Evolutionary conservation across 345 rosid genomes (phyloP), one percentile per base, ranked within the genome.

Genomic region (Cochlearia excelsa): DNA sequence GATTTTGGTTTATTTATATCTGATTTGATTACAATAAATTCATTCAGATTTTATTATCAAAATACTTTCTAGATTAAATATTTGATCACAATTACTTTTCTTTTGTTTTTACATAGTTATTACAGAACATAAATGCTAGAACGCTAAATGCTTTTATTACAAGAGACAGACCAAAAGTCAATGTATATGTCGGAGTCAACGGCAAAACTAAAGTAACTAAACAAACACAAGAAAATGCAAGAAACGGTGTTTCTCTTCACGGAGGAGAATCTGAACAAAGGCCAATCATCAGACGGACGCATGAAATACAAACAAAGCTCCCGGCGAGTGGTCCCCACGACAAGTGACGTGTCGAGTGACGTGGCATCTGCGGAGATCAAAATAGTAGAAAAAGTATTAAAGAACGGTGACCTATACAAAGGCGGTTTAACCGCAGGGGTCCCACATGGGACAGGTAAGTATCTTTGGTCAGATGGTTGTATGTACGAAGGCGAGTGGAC

Each of bases 401-500:
- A 81, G 46, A 84, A 80, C 55, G 90, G 95, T 1, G 95, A 86
- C 50, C 75, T 79, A 26, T 86, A 86, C 75, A 76, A 79, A 1
- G 86, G 95, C n/a, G 67, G 76, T 5, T 75, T 80, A 63, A 50
- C 75, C 0, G 78, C 75, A 0, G 65, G 74, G 35, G 74, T 82
- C 5, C 95, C 90, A 0, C 81, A 86, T 51, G 90, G 88, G 29
- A 66, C 66, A 26, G 95, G 90, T 26, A 82, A 82, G 78, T 84
- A 86, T 69, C 67, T 84, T 1, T 84, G 90, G 95, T 72, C 71
- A 4, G 88, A 86, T 45, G 90, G 90, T 5, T 84, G 90, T 45
- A 82, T 86, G 86, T 84, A 84, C 65, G 81, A 79, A 31, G 90
- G 95, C 0, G 82, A 82, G 47, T 86, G 95, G 95, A 52, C 54